Conservation (phyloP, 345 rosid species). For the Odontarrhena argentea region DNA sequence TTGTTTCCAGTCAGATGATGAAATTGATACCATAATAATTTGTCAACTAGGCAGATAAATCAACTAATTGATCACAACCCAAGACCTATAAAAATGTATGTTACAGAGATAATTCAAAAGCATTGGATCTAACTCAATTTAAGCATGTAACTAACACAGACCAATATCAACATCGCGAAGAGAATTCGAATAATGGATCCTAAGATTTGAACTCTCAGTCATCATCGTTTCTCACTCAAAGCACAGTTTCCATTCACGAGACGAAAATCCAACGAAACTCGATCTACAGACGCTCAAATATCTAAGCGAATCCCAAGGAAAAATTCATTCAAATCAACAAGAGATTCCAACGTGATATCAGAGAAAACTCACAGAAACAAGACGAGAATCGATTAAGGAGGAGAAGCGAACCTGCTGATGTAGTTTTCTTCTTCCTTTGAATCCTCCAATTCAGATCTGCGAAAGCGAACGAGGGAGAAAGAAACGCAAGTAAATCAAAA, state of each 20-base stretch:
- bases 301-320: not conserved
- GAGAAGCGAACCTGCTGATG: not conserved
- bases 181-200: not conserved
- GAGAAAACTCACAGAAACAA: not conserved
- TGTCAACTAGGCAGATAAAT: not conserved
- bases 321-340: not conserved
- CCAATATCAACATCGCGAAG: not conserved
- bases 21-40: not conserved
- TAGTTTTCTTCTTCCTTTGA: constrained; percentile 19
- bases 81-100: no score
- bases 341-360: not conserved
- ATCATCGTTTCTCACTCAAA: not conserved
- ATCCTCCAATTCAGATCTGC: constrained; percentile 30
- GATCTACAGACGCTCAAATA: not conserved
- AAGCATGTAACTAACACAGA: not conserved
- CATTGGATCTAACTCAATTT: not conserved
- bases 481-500: constrained; percentile 1
- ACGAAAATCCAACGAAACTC: not conserved
- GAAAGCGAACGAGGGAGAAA: not conserved
- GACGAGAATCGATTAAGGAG: not conserved
- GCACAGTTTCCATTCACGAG: not conserved
- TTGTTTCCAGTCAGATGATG: not conserved
- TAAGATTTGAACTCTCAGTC: not conserved
- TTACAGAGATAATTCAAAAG: no score
- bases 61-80: not conserved